Base-by-base conservation (phyloP, 108 stramenopile genomes). In the Aureococcus anophagefferens region DNA sequence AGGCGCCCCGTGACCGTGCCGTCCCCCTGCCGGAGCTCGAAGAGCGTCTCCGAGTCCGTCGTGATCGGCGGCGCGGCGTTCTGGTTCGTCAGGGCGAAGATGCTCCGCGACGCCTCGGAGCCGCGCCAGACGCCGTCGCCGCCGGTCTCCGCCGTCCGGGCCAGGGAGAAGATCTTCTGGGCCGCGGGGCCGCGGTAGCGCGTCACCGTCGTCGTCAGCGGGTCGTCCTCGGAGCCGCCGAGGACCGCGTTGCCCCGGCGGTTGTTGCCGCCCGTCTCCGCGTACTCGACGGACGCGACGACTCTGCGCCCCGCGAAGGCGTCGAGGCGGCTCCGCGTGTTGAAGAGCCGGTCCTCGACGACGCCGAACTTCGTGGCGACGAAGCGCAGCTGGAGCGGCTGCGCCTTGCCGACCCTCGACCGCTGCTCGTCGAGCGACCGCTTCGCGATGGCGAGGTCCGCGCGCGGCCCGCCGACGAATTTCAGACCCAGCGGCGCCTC, bases 131-230 rank as follows among this genome's bases (percentile, higher is more conserved):
- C 7, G 51, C 25, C 51, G 25, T 59, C 51, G 25, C 21, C 1
- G 3, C 3, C 51, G 4, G 37, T 4, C 51, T 59, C 51, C 51
- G 51, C 13, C 74, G 65, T n/a, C 80, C 85, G 86, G 14, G 84
- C 77, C 36, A 85, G 72, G 13, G 88, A 78, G 77, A 89, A 91
- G 29, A 80, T 85, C 68, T 89, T 91, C 67, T 91, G 90, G 16
- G 89, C 90, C 16, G 88, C 90, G 0, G 90, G 90, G 29, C 90
- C 90, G 68, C 88, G 88, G 80, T 88, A 91, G 63, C 84, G 83
- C 0, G 86, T 81, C 5, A 91, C 30, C 16, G 88, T 89, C 4
- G 90, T 91, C 75, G 80, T 83, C 17, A 91, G 68, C 5, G 90
- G 90, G 77, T 89, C 87, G 13, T 80, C 74, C 37, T 86, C 81